Base-by-base conservation (phyloP, 1,139 yeast genomes). In the Suhomyces guaymorum region DNA sequence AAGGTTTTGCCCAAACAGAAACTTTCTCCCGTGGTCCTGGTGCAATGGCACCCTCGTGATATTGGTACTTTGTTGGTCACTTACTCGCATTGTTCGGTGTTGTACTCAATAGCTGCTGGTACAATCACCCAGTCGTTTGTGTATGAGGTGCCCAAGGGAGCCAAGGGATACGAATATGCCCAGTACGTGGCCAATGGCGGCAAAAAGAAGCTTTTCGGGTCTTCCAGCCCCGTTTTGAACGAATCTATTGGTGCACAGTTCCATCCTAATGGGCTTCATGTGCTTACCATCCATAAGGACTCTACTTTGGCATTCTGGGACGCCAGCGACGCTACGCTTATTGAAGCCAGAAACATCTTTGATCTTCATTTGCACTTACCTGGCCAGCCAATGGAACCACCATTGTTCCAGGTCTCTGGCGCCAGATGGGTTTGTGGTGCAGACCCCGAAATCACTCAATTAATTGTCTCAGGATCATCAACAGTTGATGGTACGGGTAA, bases 231-330 rank as follows among this genome's bases (percentile, higher is more conserved):
- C n/a, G 57, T 70, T 2, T 43, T 57, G 19, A 82, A 92, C 1
- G 75, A 68, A 27, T 54, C 86, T 2, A 49, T 67, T 2, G 79
- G 78, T 35, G 82, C 96, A 0, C 68, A 79, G 26, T 92, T 87
- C 77, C 97, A 90, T 55, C 98, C 99, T 2, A 88, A 89, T 55
- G 97, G 97, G 0, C 72, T 88, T 29, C 95, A 90, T 55, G 65
- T 88, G 5, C 72, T 86, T 11, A 82, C 96, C 0, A 75, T 80
- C 2, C 95, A 90, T 54, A 78, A 66, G 13, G 97, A 90, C 50
- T 92, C 90, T 33, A 75, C 95, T 0, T 52, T 94, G 29, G 96
- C 79, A 4, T 92, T 92, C 51, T 94, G 97, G 97, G 98, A 92
- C 58, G 82, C 87, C 1, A 73, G 78, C 24, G 81, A 82, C 26